These are phyloP conservation scores for Termitomyces sp. DNA, from an alignment of 768 basidiomycete species.

Conservation along the genomic window DNA sequence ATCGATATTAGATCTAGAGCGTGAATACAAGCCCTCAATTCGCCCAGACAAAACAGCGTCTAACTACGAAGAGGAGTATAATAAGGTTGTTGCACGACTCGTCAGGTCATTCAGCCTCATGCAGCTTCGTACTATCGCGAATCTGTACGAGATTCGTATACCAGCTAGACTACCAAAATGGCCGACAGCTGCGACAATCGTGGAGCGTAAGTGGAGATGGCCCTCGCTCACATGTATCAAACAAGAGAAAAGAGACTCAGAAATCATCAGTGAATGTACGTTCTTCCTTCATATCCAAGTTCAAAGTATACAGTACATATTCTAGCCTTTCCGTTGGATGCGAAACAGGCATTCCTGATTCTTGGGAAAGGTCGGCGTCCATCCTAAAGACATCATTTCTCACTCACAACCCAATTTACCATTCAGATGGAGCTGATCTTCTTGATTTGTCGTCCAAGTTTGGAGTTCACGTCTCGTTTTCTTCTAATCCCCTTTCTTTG, in stretches of 20 bases:
- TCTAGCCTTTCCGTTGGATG: slow-evolving; percentile 51
- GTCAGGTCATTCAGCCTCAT: slow-evolving; percentile 57
- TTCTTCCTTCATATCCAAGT: slow-evolving; percentile 7
- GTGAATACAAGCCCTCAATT: slow-evolving; percentile 39
- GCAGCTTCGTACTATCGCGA: slow-evolving; percentile 53
- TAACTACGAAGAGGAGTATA: slow-evolving; percentile 50
- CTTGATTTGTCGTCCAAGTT: slow-evolving; percentile 53
- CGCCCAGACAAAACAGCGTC: slow-evolving; percentile 22
- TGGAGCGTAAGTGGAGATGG: slow-evolving; percentile 69
- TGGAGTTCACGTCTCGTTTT: slow-evolving; percentile 58
- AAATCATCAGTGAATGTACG: slow-evolving; percentile 42
- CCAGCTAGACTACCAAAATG: slow-evolving; percentile 31
- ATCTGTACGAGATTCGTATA: slow-evolving; percentile 37
- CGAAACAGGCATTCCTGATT: slow-evolving; percentile 61
- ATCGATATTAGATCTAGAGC: slow-evolving; percentile 58
- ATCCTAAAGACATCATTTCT: neutral
- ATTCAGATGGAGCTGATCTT: slow-evolving; percentile 59
- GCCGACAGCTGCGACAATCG: slow-evolving; percentile 42
- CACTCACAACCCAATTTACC: slow-evolving; percentile 1
- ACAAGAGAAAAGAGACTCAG: slow-evolving; percentile 45
- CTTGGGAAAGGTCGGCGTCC: slow-evolving; percentile 58
- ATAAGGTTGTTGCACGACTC: slow-evolving; percentile 44
- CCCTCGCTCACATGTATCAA: slow-evolving; percentile 50
- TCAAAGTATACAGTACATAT: neutral
- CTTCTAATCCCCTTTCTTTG: slow-evolving; percentile 49